Conservation (phyloP, 495 filamentous ascomycete species). For the Durotheca rogersii region DNA sequence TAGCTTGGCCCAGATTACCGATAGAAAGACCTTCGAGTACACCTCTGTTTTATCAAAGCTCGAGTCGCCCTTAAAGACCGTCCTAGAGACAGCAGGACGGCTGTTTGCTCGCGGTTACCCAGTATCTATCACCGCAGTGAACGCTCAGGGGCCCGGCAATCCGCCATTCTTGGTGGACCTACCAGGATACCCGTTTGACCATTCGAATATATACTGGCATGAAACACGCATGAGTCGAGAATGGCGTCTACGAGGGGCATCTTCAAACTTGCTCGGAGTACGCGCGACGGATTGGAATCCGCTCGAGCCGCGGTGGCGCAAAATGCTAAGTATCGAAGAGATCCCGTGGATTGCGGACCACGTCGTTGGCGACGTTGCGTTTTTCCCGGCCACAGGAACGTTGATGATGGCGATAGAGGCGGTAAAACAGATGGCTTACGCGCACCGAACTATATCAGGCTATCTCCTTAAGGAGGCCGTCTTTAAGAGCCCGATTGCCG, state of each 20-base stretch:
- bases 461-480: slow-evolving; percentile 30
- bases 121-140: slow-evolving; percentile 20
- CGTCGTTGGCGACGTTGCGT: not conserved
- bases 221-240: slow-evolving; percentile 43
- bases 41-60: slow-evolving; percentile 33
- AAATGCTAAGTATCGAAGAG: slow-evolving; percentile 37
- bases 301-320: slow-evolving; percentile 46
- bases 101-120: slow-evolving; percentile 36
- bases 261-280: slow-evolving; percentile 47
- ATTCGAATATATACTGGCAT: slow-evolving; percentile 41
- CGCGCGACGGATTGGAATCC: slow-evolving; percentile 37
- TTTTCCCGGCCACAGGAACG: slow-evolving; percentile 58
- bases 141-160: slow-evolving; percentile 18
- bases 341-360: slow-evolving; percentile 52
- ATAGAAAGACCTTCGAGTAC: slow-evolving; percentile 19
- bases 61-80: slow-evolving; percentile 22
- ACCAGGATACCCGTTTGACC: slow-evolving; percentile 46
- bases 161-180: slow-evolving; percentile 33
- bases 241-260: slow-evolving; percentile 41
- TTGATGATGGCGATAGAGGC: slow-evolving; percentile 52
- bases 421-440: slow-evolving; percentile 14
- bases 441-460: slow-evolving; percentile 14
- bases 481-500: slow-evolving; percentile 34
- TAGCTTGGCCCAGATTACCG: slow-evolving; percentile 35
- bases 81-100: slow-evolving; percentile 34